Percentiles rank a stretch among this genome's conserved stretches.
Evolutionary conservation across 768 basidiomycete species (phyloP).

Genomic region (Pholiota microspora): DNA sequence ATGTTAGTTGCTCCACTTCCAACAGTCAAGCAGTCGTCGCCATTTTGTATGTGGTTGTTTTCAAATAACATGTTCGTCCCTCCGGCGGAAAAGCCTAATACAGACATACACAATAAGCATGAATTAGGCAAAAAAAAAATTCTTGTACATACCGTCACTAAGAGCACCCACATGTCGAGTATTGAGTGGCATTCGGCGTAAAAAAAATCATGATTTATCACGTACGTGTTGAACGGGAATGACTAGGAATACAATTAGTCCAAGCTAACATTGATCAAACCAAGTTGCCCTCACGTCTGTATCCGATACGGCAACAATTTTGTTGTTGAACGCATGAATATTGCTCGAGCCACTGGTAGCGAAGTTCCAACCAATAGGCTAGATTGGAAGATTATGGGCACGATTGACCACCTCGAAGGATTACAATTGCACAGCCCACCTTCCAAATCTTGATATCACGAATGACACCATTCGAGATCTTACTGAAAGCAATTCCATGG

Average conservation of each 20-base stretch:
- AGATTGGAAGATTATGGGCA: neutral
- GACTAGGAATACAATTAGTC: slow-evolving; percentile 29
- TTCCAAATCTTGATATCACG: slow-evolving; percentile 57
- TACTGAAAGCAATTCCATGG: slow-evolving; percentile 51
- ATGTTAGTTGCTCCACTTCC: slow-evolving; percentile 56
- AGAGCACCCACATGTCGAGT: too few species aligned
- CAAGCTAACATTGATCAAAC: too few species aligned
- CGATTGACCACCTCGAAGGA: too few species aligned
- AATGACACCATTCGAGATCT: slow-evolving; percentile 53
- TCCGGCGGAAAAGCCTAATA: slow-evolving; percentile 49
- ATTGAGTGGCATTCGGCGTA: neutral
- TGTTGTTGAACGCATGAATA: slow-evolving; percentile 53
- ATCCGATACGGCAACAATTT: slow-evolving; percentile 51
- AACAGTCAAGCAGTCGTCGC: slow-evolving; percentile 63
- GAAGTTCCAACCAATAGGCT: slow-evolving; percentile 64
- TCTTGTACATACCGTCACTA: slow-evolving; percentile 33
- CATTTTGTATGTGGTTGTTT: slow-evolving; percentile 54
- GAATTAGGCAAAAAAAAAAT: neutral
- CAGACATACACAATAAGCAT: neutral
- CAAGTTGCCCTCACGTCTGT: slow-evolving; percentile 32
- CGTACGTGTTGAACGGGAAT: slow-evolving; percentile 63
- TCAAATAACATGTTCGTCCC: slow-evolving; percentile 59
- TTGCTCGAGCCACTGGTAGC: slow-evolving; percentile 47
- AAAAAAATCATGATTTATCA: neutral
- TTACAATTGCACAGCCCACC: slow-evolving; percentile 32